Conservation (phyloP, 768 basidiomycete species). For the Asterophora parasitica region DNA sequence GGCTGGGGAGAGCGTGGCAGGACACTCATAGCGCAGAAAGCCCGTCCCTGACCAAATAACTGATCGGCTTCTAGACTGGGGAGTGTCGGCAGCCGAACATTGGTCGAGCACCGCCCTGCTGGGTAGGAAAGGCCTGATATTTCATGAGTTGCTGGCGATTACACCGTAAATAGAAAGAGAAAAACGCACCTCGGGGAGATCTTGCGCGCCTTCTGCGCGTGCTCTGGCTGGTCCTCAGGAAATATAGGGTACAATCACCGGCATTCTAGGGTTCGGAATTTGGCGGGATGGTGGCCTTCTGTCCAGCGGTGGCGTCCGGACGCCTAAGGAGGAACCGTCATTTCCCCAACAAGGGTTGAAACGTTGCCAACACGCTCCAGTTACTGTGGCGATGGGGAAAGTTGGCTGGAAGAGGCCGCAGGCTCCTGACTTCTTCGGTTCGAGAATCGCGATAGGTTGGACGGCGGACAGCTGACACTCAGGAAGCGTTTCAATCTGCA, state of each 20-base stretch:
- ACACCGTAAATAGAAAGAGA: background rate
- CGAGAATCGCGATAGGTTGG: no score
- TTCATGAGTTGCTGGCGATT: background rate
- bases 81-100: no score
- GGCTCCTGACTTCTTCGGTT: no score
- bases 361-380: background rate
- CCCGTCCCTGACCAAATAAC: background rate
- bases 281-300: background rate
- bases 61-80: constrained; percentile 4
- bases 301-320: background rate
- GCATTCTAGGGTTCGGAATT: background rate
- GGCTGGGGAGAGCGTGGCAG: background rate
- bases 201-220: background rate
- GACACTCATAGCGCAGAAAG: background rate
- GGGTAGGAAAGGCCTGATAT: background rate
- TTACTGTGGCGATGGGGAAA: background rate
- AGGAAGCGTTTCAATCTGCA: no score
- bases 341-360: background rate
- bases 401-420: no score
- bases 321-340: background rate
- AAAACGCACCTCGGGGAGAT: background rate
- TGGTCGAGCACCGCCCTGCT: background rate
- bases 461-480: no score
- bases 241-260: background rate
- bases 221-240: background rate